Conservation (phyloP, 2,329 filamentous ascomycete species). For the Geosmithia putterillii region DNA sequence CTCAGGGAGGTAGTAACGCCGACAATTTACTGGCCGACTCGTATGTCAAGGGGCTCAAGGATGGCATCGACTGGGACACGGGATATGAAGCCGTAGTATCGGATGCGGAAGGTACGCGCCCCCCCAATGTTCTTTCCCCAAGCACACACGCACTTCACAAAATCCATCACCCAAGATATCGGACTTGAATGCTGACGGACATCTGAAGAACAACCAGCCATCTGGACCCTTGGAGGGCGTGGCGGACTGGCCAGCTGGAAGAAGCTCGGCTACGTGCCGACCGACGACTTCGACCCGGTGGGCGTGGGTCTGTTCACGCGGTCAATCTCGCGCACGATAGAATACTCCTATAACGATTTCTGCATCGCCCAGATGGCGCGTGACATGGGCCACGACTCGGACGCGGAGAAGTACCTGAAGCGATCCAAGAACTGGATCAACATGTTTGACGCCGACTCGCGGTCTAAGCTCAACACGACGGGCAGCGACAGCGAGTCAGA, state of each 20-base stretch:
- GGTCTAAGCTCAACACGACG: conserved; percentile 21
- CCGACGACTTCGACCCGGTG: conserved; percentile 50
- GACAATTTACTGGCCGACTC: conserved; percentile 61
- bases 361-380: conserved; percentile 50
- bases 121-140: conserved; percentile 36
- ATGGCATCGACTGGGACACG: conserved; percentile 54
- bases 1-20: conserved; percentile 66
- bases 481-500: conserved; percentile 8
- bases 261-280: conserved; percentile 57
- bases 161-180: no score
- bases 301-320: conserved; percentile 55
- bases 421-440: conserved; percentile 60
- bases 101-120: conserved; percentile 53
- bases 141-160: conserved; percentile 22
- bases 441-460: conserved; percentile 38
- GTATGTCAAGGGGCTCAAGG: conserved; percentile 55
- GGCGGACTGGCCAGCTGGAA: conserved; percentile 65
- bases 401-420: conserved; percentile 45
- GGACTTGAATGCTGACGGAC: conserved; percentile 4
- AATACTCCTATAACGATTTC: conserved; percentile 59
- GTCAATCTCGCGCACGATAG: conserved; percentile 60
- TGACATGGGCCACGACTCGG: conserved; percentile 36
- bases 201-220: conserved; percentile 30
- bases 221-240: conserved; percentile 59
- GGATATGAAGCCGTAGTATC: conserved; percentile 63